These are phyloP conservation scores for Ceriops tagal DNA, from an alignment of 345 rosid genomes.

Conservation along the genomic window DNA sequence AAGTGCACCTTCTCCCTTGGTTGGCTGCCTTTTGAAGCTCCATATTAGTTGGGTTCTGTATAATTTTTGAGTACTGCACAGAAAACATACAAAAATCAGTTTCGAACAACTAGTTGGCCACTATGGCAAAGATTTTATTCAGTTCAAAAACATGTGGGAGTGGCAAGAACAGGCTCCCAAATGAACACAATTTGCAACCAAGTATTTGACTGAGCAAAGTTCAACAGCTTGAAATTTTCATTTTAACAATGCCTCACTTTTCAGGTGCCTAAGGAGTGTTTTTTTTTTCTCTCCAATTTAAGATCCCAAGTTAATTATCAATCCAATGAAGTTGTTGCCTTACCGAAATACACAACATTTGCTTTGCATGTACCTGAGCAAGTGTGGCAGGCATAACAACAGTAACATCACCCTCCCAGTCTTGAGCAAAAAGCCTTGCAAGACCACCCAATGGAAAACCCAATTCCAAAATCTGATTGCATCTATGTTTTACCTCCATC, in stretches of 20 bases:
- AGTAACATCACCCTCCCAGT: slow-evolving; percentile 99
- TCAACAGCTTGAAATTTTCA: not conserved
- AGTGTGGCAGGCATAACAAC: slow-evolving; percentile 97
- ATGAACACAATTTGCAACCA: not conserved
- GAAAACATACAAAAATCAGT: not conserved
- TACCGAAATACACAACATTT: not conserved
- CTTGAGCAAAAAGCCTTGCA: slow-evolving; percentile 92
- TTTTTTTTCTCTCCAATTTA: not conserved
- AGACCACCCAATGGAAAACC: slow-evolving; percentile 95
- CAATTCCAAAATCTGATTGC: slow-evolving; percentile 76
- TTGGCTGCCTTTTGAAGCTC: slow-evolving; percentile 29
- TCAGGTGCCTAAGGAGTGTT: not conserved
- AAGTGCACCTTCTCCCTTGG: slow-evolving; percentile 97
- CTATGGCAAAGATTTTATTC: not conserved
- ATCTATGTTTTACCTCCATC: slow-evolving; percentile 97
- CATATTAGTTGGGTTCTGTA: slow-evolving; percentile 61
- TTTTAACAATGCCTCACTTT: not conserved
- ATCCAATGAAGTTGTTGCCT: not conserved
- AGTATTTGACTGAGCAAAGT: not conserved
- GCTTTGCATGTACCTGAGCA: slow-evolving; percentile 63
- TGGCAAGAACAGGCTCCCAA: not conserved
- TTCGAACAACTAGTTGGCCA: slow-evolving; percentile 1
- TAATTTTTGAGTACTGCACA: slow-evolving; percentile 67
- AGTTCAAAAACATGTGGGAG: not conserved
- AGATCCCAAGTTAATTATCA: not conserved